phyloP scores from a whole-genome alignment of 208 protist species.

The Trypanosoma brucei region DNA sequence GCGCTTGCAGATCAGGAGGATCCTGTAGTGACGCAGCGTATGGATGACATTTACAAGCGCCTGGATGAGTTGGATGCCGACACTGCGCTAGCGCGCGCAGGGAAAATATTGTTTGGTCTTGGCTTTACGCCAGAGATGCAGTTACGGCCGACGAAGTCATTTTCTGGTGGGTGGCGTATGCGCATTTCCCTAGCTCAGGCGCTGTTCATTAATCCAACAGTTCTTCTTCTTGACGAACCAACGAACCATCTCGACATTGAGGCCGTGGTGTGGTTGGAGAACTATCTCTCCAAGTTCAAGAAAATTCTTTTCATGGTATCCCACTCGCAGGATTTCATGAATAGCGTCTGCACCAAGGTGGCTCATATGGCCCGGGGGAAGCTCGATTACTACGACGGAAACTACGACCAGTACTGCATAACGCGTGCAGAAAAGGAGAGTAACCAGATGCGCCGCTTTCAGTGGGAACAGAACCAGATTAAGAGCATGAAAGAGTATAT shows the following conservation, averaged over 20 bases:
- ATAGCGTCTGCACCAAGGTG: conserved; percentile 96
- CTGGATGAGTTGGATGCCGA: conserved; percentile 91
- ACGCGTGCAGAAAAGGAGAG: conserved; percentile 90
- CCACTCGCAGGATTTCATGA: conserved; percentile 97
- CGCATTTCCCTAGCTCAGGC: conserved; percentile 94
- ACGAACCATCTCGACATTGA: conserved; percentile 97
- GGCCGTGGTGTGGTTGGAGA: conserved; percentile 95
- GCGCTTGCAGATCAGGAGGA: conserved; percentile 79
- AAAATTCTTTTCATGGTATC: conserved; percentile 94
- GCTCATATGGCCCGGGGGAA: conserved; percentile 87
- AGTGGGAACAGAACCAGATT: conserved; percentile 96
- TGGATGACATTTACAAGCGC: conserved; percentile 90
- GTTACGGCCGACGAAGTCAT: conserved; percentile 62
- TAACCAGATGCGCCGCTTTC: conserved; percentile 95
- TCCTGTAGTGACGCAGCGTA: conserved; percentile 50
- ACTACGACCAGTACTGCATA: conserved; percentile 95
- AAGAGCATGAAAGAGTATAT: conserved; percentile 97
- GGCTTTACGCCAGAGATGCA: conserved; percentile 91
- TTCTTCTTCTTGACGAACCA: conserved; percentile 97
- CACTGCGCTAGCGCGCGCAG: conserved; percentile 77
- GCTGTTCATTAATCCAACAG: conserved; percentile 91
- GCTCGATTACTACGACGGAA: conserved; percentile 91
- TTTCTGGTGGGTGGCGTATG: conserved; percentile 97
- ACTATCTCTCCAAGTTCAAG: conserved; percentile 92
- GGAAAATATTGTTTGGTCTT: conserved; percentile 93